Percentiles rank a stretch among this genome's conserved stretches.
Conservation (phyloP, 495 filamentous ascomycete species). For the Collariella sp. region DNA sequence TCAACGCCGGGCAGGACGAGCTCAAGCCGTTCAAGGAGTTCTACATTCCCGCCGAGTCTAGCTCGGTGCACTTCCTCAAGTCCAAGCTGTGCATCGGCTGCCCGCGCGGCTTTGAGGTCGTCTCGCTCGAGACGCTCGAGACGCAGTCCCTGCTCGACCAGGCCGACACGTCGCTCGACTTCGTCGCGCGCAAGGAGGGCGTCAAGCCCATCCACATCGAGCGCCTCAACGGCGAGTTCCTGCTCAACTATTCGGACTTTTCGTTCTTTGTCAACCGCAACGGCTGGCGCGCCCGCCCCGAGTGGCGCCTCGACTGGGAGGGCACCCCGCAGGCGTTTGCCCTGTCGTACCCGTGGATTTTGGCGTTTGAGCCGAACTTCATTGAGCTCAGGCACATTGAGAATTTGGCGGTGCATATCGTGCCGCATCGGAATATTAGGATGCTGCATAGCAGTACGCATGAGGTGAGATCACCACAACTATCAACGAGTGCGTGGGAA, state of each 20-base stretch:
- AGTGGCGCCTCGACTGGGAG: slow-evolving; percentile 98
- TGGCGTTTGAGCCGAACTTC: slow-evolving; percentile 98
- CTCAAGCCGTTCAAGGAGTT: slow-evolving; percentile 98
- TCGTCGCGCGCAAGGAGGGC: slow-evolving; percentile 85
- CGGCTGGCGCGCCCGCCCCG: slow-evolving; percentile 89
- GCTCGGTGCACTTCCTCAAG: slow-evolving; percentile 93
- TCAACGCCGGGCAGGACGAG: slow-evolving; percentile 85
- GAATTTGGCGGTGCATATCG: slow-evolving; percentile 84
- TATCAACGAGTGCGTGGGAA: background rate
- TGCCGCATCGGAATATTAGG: slow-evolving; percentile 88
- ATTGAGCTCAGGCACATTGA: slow-evolving; percentile 94
- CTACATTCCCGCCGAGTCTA: slow-evolving; percentile 94
- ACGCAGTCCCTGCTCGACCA: slow-evolving; percentile 95
- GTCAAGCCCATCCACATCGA: slow-evolving; percentile 97
- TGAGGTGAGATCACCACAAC: slow-evolving; percentile 78
- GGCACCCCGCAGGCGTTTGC: slow-evolving; percentile 86
- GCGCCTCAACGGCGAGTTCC: slow-evolving; percentile 89
- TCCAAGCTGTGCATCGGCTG: slow-evolving; percentile 96
- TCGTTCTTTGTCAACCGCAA: slow-evolving; percentile 99
- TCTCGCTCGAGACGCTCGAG: slow-evolving; percentile 92
- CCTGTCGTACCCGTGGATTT: slow-evolving; percentile 86
- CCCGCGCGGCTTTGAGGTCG: slow-evolving; percentile 91
- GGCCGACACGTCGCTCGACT: slow-evolving; percentile 95
- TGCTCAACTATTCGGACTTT: slow-evolving; percentile 96
- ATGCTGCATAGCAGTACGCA: slow-evolving; percentile 95